Evolutionary conservation across 305 asterid species (phyloP), one percentile per base, ranked within the genome.

Genomic region (Nicotiana rustica): DNA sequence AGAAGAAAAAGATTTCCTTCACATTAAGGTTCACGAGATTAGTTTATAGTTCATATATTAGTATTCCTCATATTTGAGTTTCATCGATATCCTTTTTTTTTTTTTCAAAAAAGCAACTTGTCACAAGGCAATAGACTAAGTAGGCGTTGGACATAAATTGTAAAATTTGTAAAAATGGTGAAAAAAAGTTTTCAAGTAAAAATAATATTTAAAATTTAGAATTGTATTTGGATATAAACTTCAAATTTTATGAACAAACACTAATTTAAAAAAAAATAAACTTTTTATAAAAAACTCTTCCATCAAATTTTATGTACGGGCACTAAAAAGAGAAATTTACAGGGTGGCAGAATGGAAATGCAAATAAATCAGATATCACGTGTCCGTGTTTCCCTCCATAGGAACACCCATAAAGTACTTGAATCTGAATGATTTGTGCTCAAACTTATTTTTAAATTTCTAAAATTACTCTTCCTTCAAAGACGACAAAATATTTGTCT

Each of bases 321-420:
- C 29, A 25, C 29, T 25, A 25, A 25, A 33, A 33, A 33, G 10
- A 59, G 44, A 59, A 59, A 25, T 2, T 9, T n/a, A 14, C 1
- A 36, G 55, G 65, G 1, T 21, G 49, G 9, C 15, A 12, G 15
- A 60, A 3, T 7, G 31, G 79, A 15, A 77, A 10, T 64, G 77
- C 62, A 66, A 57, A 3, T 36, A 76, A 81, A 61, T 76, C 73
- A 52, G 73, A 14, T 2, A 80, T 84, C 90, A 88, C 94, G 91
- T 90, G 90, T 90, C 82, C 82, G 35, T 88, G 91, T 85, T 87
- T 83, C 83, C 88, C 79, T 81, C 90, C 92, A 65, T 73, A 86
- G 19, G 69, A 75, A 66, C 88, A 83, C 55, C 56, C 56, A 14
- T 10, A 9, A 10, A 47, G 2, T 47, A 47, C 10, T 38, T 82